Base-by-base conservation (phyloP, 768 basidiomycete species). In the Boletellus ananiceps region DNA sequence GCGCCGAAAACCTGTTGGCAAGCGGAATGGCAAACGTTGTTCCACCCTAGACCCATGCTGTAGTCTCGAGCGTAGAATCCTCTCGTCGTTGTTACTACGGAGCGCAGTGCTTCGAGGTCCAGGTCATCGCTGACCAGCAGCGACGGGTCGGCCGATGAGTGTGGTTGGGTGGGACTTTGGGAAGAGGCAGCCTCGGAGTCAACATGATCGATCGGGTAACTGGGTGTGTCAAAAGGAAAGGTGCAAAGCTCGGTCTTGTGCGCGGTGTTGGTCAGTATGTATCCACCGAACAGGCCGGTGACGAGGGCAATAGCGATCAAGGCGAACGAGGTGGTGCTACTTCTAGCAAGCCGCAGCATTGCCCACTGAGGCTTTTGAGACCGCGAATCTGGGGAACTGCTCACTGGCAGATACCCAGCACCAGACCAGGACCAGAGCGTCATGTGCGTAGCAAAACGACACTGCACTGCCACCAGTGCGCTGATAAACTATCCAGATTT, bases 51-150 rank as follows among this genome's bases (percentile, higher is more conserved):
- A 3, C 66, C 68, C 47, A 75, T 59, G 42, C 69, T 74, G 52
- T 61, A 77, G 44, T 77, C 75, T 29, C 76, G 68, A 18, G 67
- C 66, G 53, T 73, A 76, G 47, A 64, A 77, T 4, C 75, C 75
- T 39, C 69, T 60, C 2, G 75, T 74, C 15, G 61, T 54, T n/a
- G 60, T 44, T 1, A 74, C 67, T 21, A 74, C 57, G 21, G 58
- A 61, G 35, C 54, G 59, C 14, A 76, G 47, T 19, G 63, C 58
- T 27, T 72, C 62, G 31, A 70, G 57, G 40, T 61, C 63, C 46
- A 65, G 54, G 36, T 63, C 56, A 18, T 60, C 57, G 23, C 49
- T 51, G 46, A 23, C 61, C 40, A 52, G 46, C 46, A 59, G 46
- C 3, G 54, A 55, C 13, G 38, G 52, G 13, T 43, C 39, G n/a